Conservation (phyloP, 2,329 filamentous ascomycete species). For the Fusarium sp. region DNA sequence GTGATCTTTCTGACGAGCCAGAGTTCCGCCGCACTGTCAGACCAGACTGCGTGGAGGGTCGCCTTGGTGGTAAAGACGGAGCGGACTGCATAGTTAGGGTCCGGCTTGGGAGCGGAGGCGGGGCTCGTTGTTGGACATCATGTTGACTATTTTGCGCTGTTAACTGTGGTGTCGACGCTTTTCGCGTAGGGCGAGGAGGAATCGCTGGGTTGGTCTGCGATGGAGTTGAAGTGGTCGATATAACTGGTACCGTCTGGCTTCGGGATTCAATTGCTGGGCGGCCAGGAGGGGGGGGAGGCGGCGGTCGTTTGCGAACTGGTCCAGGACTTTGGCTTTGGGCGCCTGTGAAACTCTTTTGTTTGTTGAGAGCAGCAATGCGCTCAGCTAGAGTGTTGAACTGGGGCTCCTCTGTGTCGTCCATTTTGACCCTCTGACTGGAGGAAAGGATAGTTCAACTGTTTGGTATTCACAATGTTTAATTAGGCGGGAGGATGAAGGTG, state of each 20-base stretch:
- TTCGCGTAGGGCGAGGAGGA: conserved; percentile 39
- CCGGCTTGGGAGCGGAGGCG: conserved; percentile 53
- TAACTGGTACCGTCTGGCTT: conserved; percentile 52
- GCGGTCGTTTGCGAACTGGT: conserved; percentile 57
- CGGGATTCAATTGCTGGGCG: conserved; percentile 54
- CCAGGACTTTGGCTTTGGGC: conserved; percentile 50
- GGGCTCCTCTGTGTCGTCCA: conserved; percentile 72
- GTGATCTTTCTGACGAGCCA: conserved; percentile 68
- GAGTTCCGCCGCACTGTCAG: conserved; percentile 63
- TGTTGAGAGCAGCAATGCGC: conserved; percentile 73
- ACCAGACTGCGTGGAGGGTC: conserved; percentile 57
- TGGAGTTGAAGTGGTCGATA: conserved; percentile 46
- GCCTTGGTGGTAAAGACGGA: conserved; percentile 64
- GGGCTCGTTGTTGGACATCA: conserved; percentile 38
- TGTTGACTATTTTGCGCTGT: conserved; percentile 19
- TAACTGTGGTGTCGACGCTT: conserved; percentile 16
- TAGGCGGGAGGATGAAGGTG: conserved; percentile 2
- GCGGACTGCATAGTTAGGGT: conserved; percentile 50
- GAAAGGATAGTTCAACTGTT: neutral
- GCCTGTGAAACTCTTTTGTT: conserved; percentile 68
- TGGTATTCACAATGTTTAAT: neutral
- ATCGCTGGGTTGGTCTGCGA: conserved; percentile 31
- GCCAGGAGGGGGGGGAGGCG: conserved; percentile 55
- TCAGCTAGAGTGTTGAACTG: conserved; percentile 71
- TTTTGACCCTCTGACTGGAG: conserved; percentile 45